Evolutionary conservation across 768 basidiomycete species (phyloP), one percentile per base, ranked within the genome.

Genomic region (Podaxis rugospora): DNA sequence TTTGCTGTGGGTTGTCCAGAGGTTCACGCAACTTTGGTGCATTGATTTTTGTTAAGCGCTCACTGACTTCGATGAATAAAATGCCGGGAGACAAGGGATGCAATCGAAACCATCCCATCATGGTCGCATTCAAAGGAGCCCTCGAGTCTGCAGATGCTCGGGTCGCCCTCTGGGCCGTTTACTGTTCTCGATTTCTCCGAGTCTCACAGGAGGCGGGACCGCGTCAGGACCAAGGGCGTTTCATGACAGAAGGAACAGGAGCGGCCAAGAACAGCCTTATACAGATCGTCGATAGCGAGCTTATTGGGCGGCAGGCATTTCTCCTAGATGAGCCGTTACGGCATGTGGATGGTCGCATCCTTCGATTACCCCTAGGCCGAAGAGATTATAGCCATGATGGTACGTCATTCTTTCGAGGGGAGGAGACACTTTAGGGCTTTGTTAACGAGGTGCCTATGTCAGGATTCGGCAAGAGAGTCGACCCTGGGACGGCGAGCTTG

Each of bases 101-200:
- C 23, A 49, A 7, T 27, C 47, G 14, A n/a, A 36, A 23, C 28
- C 32, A 18, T 28, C 32, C 25, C 28, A 39, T 9, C 16, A 61
- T 55, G 59, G 27, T 35, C 27, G 4, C 36, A 21, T 28, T 23
- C 58, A n/a, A 54, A 10, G 39, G 4, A 55, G 18, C 25, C 18
- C 37, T 61, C 46, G 64, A 65, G 25, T 61, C 65, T 27, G 63
- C 65, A 28, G 62, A 68, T 58, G 64, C 69, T 35, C 60, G 55
- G 47, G 60, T 54, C 47, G 64, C 54, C 21, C 61, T 67, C 51
- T 56, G 63, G 7, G 57, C 27, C 25, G 44, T 58, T 6, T 63
- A 65, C 46, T 37, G 57, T 37, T 53, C 59, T 13, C 54, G 62
- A 36, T 54, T 55, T 4, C 36, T 44, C 28, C 32, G 35, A 13